A percentile compares a stretch with the other conserved stretches of the same genome.
These are phyloP conservation scores for Paracamarosporium sp. DNA, from an alignment of 2,329 filamentous ascomycete genomes.

Conservation along the genomic window DNA sequence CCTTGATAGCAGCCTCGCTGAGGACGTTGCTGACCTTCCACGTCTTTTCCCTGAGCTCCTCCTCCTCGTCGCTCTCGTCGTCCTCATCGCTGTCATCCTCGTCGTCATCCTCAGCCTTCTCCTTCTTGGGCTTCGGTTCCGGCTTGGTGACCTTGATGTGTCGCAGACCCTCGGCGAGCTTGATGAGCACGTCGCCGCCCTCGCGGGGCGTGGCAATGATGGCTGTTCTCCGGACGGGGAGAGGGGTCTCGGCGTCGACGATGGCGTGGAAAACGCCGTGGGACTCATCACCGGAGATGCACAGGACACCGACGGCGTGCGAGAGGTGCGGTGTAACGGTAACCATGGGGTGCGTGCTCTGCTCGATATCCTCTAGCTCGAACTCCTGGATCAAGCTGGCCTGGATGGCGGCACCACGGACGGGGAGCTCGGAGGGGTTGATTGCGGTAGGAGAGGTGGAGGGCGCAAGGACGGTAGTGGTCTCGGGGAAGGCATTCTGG, in stretches of 20 bases:
- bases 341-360: conserved; percentile 93
- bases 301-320: conserved; percentile 86
- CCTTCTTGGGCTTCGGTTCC: conserved; percentile 76
- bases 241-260: conserved; percentile 84
- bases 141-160: conserved; percentile 94
- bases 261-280: conserved; percentile 80
- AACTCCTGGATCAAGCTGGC: conserved; percentile 94
- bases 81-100: conserved; percentile 69
- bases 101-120: conserved; percentile 62
- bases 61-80: conserved; percentile 70
- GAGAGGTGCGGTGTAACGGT: conserved; percentile 91
- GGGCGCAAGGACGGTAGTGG: conserved; percentile 80
- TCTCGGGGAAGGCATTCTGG: conserved; percentile 78
- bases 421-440: conserved; percentile 91
- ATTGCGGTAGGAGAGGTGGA: conserved; percentile 78
- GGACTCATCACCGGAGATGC: conserved; percentile 63
- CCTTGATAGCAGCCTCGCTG: conserved; percentile 84
- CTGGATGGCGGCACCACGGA: conserved; percentile 92
- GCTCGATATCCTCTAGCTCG: conserved; percentile 90
- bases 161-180: conserved; percentile 84
- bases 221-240: conserved; percentile 84
- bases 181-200: conserved; percentile 87
- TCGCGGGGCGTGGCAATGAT: conserved; percentile 78
- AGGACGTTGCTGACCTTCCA: conserved; percentile 87
- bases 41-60: conserved; percentile 87